Conservation (phyloP, 495 filamentous ascomycete species). For the Podospora pseudoanserina region DNA sequence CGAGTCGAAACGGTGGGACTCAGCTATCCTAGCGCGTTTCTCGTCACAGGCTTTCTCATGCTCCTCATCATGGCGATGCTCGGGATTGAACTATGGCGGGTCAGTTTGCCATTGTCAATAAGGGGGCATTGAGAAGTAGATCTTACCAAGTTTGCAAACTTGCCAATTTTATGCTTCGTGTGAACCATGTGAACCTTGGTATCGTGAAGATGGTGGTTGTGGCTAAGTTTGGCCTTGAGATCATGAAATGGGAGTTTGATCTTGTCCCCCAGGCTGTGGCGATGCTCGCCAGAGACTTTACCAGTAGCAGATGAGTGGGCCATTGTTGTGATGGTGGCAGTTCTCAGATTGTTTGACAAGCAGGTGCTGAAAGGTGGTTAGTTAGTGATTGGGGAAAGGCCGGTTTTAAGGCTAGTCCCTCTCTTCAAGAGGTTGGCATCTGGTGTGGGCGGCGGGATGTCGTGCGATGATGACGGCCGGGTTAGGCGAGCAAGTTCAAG, state of each 20-base stretch:
- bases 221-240: constrained; percentile 47
- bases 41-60: constrained; percentile 82
- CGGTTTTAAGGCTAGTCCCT: neutral
- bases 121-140: constrained; percentile 13
- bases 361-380: neutral
- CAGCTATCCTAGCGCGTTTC: constrained; percentile 67
- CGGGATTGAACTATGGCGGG: constrained; percentile 60
- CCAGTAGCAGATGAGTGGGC: neutral
- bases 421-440: neutral
- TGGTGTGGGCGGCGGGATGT: neutral
- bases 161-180: constrained; percentile 55
- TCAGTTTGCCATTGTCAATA: neutral
- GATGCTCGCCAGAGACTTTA: constrained; percentile 7
- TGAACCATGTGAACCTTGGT: constrained; percentile 46
- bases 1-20: constrained; percentile 77
- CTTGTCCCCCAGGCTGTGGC: constrained; percentile 27
- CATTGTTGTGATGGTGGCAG: neutral
- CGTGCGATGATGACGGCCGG: neutral
- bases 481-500: neutral
- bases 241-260: constrained; percentile 39
- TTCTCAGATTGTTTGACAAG: neutral
- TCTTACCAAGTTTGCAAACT: constrained; percentile 50
- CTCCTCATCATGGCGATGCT: constrained; percentile 92
- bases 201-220: constrained; percentile 43
- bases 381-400: neutral